Evolutionary conservation across 2,329 filamentous ascomycete species (phyloP).

Genomic region (Cadophora sp.): DNA sequence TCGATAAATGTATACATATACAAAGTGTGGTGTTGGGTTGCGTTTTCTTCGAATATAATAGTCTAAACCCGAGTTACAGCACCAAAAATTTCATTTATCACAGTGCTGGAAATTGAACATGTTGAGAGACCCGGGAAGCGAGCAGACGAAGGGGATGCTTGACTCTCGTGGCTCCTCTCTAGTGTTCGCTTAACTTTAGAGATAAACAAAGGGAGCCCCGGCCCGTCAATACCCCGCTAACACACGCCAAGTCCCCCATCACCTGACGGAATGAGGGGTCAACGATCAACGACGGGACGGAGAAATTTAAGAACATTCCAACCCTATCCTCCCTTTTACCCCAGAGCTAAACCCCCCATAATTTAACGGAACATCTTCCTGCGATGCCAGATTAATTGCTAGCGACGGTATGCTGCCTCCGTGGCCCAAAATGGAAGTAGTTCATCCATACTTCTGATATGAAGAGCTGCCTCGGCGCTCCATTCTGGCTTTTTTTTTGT

Average conservation of each 20-base stretch:
- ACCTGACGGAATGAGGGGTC: slow-evolving; percentile 1
- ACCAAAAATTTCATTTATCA: not conserved
- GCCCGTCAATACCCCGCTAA: not conserved
- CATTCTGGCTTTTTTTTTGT: not conserved
- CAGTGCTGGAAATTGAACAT: too few species aligned
- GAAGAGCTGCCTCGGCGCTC: not conserved
- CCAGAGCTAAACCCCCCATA: not conserved
- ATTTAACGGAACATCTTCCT: not conserved
- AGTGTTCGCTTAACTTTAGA: not conserved
- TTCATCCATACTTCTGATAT: not conserved
- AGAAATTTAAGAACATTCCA: not conserved
- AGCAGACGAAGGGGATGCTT: too few species aligned
- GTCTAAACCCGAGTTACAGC: not conserved
- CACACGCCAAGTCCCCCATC: not conserved
- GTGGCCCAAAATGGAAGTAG: not conserved
- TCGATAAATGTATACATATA: not conserved
- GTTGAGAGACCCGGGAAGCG: too few species aligned
- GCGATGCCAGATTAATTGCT: not conserved
- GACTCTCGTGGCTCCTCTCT: not conserved
- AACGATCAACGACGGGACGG: slow-evolving; percentile 2
- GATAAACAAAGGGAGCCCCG: not conserved
- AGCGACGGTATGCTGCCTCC: not conserved
- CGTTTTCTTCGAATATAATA: not conserved
- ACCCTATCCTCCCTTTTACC: not conserved
- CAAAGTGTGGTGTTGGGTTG: not conserved